Evolutionary conservation across 164 flowering plant genomes (phyloP).

Genomic region (Vitis rotundifolia): DNA sequence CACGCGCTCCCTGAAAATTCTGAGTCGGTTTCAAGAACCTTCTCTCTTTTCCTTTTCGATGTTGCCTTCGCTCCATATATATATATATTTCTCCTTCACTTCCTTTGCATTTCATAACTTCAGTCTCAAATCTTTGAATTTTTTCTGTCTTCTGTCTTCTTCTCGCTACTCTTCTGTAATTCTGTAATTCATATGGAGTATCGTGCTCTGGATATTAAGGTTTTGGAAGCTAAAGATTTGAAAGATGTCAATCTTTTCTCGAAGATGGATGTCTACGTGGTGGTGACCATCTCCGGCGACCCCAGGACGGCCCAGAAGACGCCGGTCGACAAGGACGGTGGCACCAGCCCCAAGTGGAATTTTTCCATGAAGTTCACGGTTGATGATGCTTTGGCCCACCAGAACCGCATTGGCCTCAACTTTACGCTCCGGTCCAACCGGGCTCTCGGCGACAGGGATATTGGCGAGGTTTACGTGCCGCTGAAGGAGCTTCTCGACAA

Average conservation of each 20-base stretch:
- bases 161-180: background rate
- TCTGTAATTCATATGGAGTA: slow-evolving; percentile 13
- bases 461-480: slow-evolving; percentile 39
- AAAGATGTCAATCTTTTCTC: slow-evolving; percentile 18
- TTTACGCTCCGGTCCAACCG: slow-evolving; percentile 31
- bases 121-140: no score
- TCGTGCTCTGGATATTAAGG: slow-evolving; percentile 14
- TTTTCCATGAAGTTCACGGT: slow-evolving; percentile 25
- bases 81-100: no score
- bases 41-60: no score
- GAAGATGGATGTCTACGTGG: slow-evolving; percentile 42
- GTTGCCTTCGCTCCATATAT: no score
- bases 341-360: slow-evolving; percentile 38
- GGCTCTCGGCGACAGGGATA: slow-evolving; percentile 27
- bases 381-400: slow-evolving; percentile 22
- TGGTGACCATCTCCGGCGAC: slow-evolving; percentile 29
- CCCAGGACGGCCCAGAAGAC: slow-evolving; percentile 24
- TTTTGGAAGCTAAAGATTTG: slow-evolving; percentile 21
- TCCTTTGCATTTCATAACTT: no score
- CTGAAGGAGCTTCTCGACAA: slow-evolving; percentile 29
- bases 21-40: no score
- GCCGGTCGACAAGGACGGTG: slow-evolving; percentile 32
- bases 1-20: no score
- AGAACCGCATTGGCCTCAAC: slow-evolving; percentile 16
- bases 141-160: no score